Evolutionary conservation across 2,329 filamentous ascomycete genomes (phyloP), one percentile per base, ranked within the genome.

Genomic region (Gnomoniopsis sp.): DNA sequence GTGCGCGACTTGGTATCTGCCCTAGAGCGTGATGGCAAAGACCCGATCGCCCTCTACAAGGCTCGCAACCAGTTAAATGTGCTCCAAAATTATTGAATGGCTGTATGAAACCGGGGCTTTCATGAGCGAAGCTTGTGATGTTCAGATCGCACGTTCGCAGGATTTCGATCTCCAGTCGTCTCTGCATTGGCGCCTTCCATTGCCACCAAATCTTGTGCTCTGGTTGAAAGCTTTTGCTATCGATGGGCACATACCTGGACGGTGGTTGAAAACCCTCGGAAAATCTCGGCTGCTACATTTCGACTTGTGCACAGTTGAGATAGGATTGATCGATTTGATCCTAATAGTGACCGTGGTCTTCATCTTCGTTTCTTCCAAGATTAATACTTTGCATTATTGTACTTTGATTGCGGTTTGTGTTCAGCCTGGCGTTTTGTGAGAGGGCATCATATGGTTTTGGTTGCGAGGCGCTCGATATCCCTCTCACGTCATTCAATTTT

Each of bases 1-100:
- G 77, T 96, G 54, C 83, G 93, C 56, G 93, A 97, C 72, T 87
- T 92, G 77, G 78, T 96, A 17, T 79, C 85, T 21, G 89, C 90
- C 60, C 79, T 97, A 49, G 93, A 96, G 71, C 79, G 86, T 53
- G 91, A 96, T 69, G 88, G 90, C 1, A 81, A 79, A 64, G 88
- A 91, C 70, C 76, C 76, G 64, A 83, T 78, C 68, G 82, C 86
- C 23, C 70, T 90, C 50, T 85, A 89, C 68, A 72, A 75, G 50
- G 83, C 84, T 1, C 86, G 85, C 62, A n/a, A n/a, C n/a, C n/a
- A n/a, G n/a, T n/a, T n/a, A n/a, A 67, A 78, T 58, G 73, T 72
- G 60, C 69, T 30, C 46, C 86, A 64, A 83, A 86, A 64, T 70
- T 73, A 51, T 80, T 79, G 15, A 74, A 75, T 55, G 74, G 77